Conservation (phyloP, 768 basidiomycete species). For the Rhodotorula paludigena region DNA sequence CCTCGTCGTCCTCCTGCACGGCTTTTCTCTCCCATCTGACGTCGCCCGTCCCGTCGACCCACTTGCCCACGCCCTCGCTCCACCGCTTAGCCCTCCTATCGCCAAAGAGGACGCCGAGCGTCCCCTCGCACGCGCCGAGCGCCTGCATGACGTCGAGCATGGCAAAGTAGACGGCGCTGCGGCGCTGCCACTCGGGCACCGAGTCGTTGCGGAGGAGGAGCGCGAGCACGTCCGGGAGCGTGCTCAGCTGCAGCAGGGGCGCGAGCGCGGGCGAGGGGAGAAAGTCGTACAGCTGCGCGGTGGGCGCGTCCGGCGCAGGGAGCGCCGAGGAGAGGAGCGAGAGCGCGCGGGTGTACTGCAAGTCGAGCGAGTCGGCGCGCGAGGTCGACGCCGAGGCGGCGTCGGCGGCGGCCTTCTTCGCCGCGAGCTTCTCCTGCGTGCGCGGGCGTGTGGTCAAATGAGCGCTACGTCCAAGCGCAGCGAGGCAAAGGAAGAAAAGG, state of each 20-base stretch:
- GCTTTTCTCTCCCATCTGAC: slow-evolving; percentile 48
- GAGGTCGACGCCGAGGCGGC: not conserved
- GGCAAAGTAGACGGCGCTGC: slow-evolving; percentile 53
- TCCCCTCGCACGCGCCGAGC: slow-evolving; percentile 57
- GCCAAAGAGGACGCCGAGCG: slow-evolving; percentile 52
- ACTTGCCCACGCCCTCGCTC: slow-evolving; percentile 52
- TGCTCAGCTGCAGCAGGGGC: slow-evolving; percentile 6
- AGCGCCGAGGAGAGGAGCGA: slow-evolving; percentile 2
- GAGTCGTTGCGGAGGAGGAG: slow-evolving; percentile 57
- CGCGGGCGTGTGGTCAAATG: too few relatives aligned
- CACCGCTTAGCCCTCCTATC: slow-evolving; percentile 49
- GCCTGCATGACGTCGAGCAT: slow-evolving; percentile 54
- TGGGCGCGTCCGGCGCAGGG: slow-evolving; percentile 13
- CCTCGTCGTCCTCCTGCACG: not conserved
- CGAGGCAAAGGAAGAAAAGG: too few relatives aligned
- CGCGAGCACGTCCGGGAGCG: slow-evolving; percentile 15
- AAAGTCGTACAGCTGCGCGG: slow-evolving; percentile 14
- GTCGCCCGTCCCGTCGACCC: slow-evolving; percentile 54
- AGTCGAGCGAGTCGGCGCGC: not conserved
- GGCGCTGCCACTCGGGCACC: slow-evolving; percentile 55
- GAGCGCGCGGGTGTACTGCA: not conserved
- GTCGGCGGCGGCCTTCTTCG: not conserved
- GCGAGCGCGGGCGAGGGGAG: slow-evolving; percentile 7
- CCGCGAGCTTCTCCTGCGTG: not conserved
- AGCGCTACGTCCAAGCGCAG: too few relatives aligned